Evolutionary conservation across 148 eudicot genomes (phyloP).

Genomic region (Vaccinium myrtillus): DNA sequence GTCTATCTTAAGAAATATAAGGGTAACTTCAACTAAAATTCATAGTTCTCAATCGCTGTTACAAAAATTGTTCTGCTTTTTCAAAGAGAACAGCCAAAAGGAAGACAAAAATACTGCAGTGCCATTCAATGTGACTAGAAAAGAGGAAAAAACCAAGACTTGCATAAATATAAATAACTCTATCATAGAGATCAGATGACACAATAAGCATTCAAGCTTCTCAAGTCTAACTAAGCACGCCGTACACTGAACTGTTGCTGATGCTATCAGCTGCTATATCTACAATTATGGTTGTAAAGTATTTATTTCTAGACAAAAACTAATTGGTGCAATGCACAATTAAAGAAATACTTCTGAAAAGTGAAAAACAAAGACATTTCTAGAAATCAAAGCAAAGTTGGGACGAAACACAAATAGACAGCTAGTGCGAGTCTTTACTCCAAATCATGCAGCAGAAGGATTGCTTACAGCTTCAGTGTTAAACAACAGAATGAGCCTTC

Average conservation of each 20-base stretch:
- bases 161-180: neutral
- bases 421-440: slow-evolving; percentile 12
- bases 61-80: neutral
- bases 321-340: neutral
- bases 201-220: neutral
- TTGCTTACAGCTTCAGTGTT: slow-evolving; percentile 4
- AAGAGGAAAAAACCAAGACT: neutral
- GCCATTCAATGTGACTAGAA: neutral
- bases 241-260: neutral
- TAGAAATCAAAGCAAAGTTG: slow-evolving; percentile 12
- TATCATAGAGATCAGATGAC: neutral
- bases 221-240: neutral
- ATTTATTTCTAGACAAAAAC: neutral
- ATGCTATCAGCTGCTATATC: neutral
- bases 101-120: neutral
- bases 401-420: neutral
- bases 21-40: neutral
- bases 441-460: slow-evolving; percentile 4
- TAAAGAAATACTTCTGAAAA: neutral
- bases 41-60: too few species aligned
- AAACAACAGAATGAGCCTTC: neutral
- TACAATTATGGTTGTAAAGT: neutral
- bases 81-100: neutral
- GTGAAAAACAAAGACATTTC: neutral
- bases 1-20: neutral